Evolutionary conservation across 345 rosid species (phyloP), one percentile per base, ranked within the genome.

Genomic region (Mallotus nudiflorus): DNA sequence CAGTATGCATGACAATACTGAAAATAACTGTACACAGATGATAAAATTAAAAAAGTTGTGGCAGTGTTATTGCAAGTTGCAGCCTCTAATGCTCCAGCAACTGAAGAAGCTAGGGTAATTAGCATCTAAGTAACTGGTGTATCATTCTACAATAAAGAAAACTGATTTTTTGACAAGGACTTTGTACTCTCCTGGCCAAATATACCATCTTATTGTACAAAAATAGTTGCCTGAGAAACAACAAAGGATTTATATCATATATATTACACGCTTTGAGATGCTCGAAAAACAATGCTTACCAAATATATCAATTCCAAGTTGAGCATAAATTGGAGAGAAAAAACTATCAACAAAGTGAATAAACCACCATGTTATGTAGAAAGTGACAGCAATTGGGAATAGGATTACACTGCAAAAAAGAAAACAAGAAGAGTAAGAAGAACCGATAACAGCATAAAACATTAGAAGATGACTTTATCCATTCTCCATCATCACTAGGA

Each of bases 301-400:
- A 69, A 96, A 96, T 13, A 92, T 85, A 75, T 96, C 77, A 57
- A 96, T 92, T 73, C 99, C 99, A 48, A 96, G 97, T 48, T 92
- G 96, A 42, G 87, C 83, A 78, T 92, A 92, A 45, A 96, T 92
- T 9, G 98, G 99, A 56, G 98, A 96, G 89, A 96, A 96, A 73
- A 96, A 96, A 11, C 99, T 87, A 84, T 96, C 98, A 29, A 96
- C 98, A 66, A 96, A 91, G 84, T 91, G 98, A 86, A 96, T 88
- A 76, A 96, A 96, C 99, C 99, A 96, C 99, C 99, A 96, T 2
- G 99, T 96, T 56, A 89, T 77, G 68, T 92, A 96, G 87, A 96
- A 96, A 65, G 98, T 96, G 77, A 92, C 83, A 0, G 96, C 96
- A 72, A 96, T 91, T 25, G 98, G 99, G 73, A 96, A 87, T 64